A percentile compares a stretch with the other conserved stretches of the same genome.
Evolutionary conservation across 768 basidiomycete species (phyloP).

Genomic region (Termitomyces sp.): DNA sequence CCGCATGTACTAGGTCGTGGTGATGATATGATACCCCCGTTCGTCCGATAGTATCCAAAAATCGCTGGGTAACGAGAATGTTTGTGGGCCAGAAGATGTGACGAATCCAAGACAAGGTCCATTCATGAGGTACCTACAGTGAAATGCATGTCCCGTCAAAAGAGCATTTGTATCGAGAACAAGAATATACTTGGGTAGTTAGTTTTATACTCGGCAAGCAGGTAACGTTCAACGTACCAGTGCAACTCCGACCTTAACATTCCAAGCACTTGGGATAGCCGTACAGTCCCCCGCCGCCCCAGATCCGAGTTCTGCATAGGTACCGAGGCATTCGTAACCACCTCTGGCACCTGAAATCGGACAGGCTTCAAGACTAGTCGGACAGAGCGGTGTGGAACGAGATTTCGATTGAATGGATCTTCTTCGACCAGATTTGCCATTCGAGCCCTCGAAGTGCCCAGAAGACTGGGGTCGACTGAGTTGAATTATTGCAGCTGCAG

Average conservation of each 20-base stretch:
- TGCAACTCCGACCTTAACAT: constrained; percentile 55
- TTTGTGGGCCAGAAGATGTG: no score
- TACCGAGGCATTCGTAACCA: constrained; percentile 66
- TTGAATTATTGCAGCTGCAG: constrained; percentile 26
- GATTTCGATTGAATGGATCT: constrained; percentile 26
- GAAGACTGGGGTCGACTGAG: constrained; percentile 37
- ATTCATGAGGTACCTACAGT: constrained; percentile 17
- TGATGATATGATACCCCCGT: no score
- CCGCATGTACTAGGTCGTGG: no score
- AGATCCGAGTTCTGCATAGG: constrained; percentile 56
- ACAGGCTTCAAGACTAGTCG: constrained; percentile 52
- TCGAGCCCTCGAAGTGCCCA: constrained; percentile 17
- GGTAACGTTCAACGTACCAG: constrained; percentile 35
- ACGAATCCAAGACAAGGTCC: no score
- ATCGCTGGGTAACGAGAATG: no score
- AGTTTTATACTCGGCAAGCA: background rate
- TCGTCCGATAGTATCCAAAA: no score
- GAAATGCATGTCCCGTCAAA: constrained; percentile 40
- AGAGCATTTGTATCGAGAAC: constrained; percentile 44
- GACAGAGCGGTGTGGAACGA: constrained; percentile 45
- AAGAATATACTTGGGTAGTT: constrained; percentile 42
- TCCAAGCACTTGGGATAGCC: constrained; percentile 58
- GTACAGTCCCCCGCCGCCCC: constrained; percentile 74
- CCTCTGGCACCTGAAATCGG: constrained; percentile 39
- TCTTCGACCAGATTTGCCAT: constrained; percentile 13